Evolutionary conservation across 2,329 filamentous ascomycete species (phyloP), one percentile per base, ranked within the genome.

Genomic region (Clarireedia hainanense): DNA sequence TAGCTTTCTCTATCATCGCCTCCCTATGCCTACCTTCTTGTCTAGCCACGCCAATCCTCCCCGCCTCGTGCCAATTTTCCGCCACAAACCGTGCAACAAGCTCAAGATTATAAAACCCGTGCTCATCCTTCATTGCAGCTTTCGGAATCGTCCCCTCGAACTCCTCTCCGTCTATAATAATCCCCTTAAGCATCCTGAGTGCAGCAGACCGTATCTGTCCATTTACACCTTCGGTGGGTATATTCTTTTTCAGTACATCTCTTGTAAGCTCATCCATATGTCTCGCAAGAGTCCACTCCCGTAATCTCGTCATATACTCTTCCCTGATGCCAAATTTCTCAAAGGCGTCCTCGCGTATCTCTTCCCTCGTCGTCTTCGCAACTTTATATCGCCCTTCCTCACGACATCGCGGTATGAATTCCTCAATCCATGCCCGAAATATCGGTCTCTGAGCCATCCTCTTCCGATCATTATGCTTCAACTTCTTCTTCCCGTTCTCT

Each of bases 401-500:
- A 1, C 74, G 71, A 57, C 79, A 79, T 2, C 64, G 64, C 0
- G 83, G 81, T n/a, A 86, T 69, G 59, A 81, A 90, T 5, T 84
- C 79, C 1, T 84, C 74, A 4, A 85, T 67, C 77, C 86, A 91
- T 5, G 68, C 67, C 2, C 73, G 72, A 65, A 83, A 90, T 27
- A 83, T 74, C 0, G 77, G 75, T 0, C 87, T 77, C 42, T 75
- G 73, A 0, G 61, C 67, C 70, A 83, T 74, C 2, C 83, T 77
- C 23, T 76, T 74, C 1, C 81, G 75, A 60, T 88, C 84, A 55
- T 80, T 81, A 23, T 74, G 62, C 37, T 76, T 80, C 56, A 79
- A 66, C 43, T 67, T 71, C 52, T 67, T 67, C 60, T 65, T 67
- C 2, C 62, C 63, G 6, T n/a, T 60, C 60, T 71, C 71, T 3